Evolutionary conservation across 2,329 filamentous ascomycete genomes (phyloP), one percentile per base, ranked within the genome.

Genomic region (Penicillium palitans): DNA sequence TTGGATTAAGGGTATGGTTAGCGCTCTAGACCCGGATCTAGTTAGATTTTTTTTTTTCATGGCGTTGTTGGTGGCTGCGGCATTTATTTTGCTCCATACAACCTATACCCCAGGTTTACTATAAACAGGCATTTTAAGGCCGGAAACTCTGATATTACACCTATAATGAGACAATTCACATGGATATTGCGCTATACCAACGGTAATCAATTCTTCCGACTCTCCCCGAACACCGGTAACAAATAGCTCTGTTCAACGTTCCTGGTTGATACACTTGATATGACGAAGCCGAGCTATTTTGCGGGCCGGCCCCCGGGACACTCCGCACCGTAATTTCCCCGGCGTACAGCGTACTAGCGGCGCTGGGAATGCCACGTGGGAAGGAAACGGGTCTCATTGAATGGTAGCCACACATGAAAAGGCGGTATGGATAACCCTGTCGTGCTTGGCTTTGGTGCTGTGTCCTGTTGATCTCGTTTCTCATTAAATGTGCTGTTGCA

Each of bases 361-460:
- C 42, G 35, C 55, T 57, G 42, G 46, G 24, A 42, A 44, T 46
- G 57, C 61, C 64, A 67, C 65, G 62, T 67, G 64, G 64, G 61
- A 10, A 48, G 27, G 37, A 48, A 35, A 13, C 40, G 33, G 25
- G 51, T 31, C 39, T 48, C 50, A 60, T 60, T 60, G 55, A 64
- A 42, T 60, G 55, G 52, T 33, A 53, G 46, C 52, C 54, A 45
- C 39, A 31, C 27, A 27, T 37, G 49, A 60, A 63, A 60, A 56
- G 52, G 59, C 62, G 64, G 62, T 66, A 59, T 61, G 45, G n/a
- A 37, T 41, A 35, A 31, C 29, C 53, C 21, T 51, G 55, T 33
- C 21, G 25, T 52, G 51, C 61, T 58, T 58, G 51, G 51, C 56
- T 39, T 45, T 17, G 17, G 25, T 53, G 37, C 35, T 35, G 35